Base-by-base conservation (phyloP, 805 yeast genomes). In the Ogataea naganishii region DNA sequence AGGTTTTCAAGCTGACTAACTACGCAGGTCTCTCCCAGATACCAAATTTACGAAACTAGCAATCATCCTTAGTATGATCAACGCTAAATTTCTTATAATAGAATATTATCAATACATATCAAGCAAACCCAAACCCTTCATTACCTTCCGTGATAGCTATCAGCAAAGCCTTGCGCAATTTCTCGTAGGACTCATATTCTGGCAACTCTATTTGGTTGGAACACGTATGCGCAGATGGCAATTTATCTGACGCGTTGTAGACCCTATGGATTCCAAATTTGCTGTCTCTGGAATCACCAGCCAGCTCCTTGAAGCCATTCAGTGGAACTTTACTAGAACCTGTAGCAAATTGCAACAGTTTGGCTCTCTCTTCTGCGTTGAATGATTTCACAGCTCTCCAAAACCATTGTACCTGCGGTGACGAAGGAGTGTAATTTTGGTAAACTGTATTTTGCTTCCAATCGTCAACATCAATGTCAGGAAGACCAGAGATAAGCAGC, bases 331-430 rank as follows among this genome's bases (percentile, higher is more conserved):
- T 86, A 38, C 94, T 79, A 0, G 99, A 89, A 36, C 99, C 99
- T 0, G 99, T 92, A 2, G 94, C 89, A 63, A 92, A 92, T 51
- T 92, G 99, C 35, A 92, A 61, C 40, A 92, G 60, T 49, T 86
- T 88, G 7, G 98, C 99, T 28, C 95, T 68, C 50, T 92, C 96
- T 51, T 92, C 98, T 12, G 71, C 72, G 46, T 85, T 96, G 58
- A 92, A 92, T 1, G 96, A 83, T 45, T 85, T 74, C 10, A 92
- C 96, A 1, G 96, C 95, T 49, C 96, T 68, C 99, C 99, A 92
- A 59, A 92, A 92, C 83, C 96, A 89, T 48, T 80, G 86, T 33
- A 92, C 78, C 49, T 88, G 96, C 18, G 83, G 75, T 2, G 94
- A 82, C 2, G 82, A 68, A 1, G 88, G 68, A 0, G 85, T 71